phyloP scores from a whole-genome alignment of 1,139 yeast genomes.

The Pichia sp. region DNA sequence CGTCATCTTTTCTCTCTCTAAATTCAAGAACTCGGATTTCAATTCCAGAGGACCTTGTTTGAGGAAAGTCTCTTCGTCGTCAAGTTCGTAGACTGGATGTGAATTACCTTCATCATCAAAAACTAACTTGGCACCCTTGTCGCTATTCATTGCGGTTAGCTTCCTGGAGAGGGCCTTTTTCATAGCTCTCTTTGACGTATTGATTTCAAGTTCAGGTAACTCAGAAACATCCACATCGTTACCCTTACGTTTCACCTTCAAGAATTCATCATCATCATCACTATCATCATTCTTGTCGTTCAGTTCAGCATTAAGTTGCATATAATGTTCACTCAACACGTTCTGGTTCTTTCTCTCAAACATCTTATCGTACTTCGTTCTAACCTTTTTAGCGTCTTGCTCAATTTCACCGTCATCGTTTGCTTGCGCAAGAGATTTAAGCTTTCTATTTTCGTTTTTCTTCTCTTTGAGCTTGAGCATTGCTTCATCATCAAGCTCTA shows the following conservation, averaged over 20 bases:
- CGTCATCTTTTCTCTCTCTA: conserved; percentile 64
- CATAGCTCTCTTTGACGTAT: conserved; percentile 80
- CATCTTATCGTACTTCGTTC: conserved; percentile 93
- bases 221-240: conserved; percentile 63
- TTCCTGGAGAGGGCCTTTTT: conserved; percentile 87
- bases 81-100: conserved; percentile 85
- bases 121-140: conserved; percentile 66
- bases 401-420: conserved; percentile 61
- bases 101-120: conserved; percentile 95
- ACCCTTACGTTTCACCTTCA: conserved; percentile 70
- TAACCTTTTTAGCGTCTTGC: conserved; percentile 38
- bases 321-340: conserved; percentile 81
- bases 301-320: conserved; percentile 52
- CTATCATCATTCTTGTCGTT: conserved; percentile 35
- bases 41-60: conserved; percentile 65
- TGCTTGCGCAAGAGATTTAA: conserved; percentile 49
- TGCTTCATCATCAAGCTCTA: conserved; percentile 26
- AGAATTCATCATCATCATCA: conserved; percentile 62
- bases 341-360: conserved; percentile 93
- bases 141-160: conserved; percentile 47
- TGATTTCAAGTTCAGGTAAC: conserved; percentile 49
- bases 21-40: conserved; percentile 55
- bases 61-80: conserved; percentile 81
- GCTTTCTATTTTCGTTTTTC: conserved; percentile 75
- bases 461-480: conserved; percentile 50